Base-by-base conservation (phyloP, 441 rosid species). In the Bocquillonia castaneifolia region DNA sequence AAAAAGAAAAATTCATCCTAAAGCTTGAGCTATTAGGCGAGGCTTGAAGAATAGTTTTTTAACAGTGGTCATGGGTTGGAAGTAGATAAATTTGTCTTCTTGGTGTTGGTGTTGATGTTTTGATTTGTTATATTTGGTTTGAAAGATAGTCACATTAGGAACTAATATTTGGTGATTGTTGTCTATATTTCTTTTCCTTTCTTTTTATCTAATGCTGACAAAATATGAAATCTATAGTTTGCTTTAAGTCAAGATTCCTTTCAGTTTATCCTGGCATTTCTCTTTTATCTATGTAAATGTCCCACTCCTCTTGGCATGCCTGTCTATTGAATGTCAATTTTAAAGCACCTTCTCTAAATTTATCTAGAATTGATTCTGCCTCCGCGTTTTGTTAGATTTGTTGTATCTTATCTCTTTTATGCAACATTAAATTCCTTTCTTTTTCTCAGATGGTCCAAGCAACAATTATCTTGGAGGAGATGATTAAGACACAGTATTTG, bases 391-490 rank as follows among this genome's bases (percentile, higher is more conserved):
- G 29, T 29, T 18, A 32, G 37, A 32, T 56, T 23, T 20, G 40
- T 26, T 63, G 8, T 22, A 45, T 37, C 28, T 1, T 34, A 3
- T 17, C 58, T 45, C 8, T 15, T 47, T 14, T 58, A 6, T 36
- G 26, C 64, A 59, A 52, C n/a, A 54, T 32, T 34, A 51, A 17
- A 40, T 14, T 70, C 47, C 50, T 20, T 12, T 67, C 23, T 26
- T 55, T 58, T 34, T 23, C 75, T 71, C 85, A 95, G 99, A 86
- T 95, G 89, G 85, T 95, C 74, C 99, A 89, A 79, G 93, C 98
- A 70, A 83, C 92, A 58, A 69, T 90, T 64, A 74, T 86, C 70
- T 77, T 94, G 71, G 99, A 92, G 83, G 96, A 92, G 80, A 88
- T 88, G 95, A 87, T 94, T 26, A 90, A 83, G 82, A 80, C 90